Conservation (phyloP, 2,329 filamentous ascomycete genomes). For the Epichloe scottii region DNA sequence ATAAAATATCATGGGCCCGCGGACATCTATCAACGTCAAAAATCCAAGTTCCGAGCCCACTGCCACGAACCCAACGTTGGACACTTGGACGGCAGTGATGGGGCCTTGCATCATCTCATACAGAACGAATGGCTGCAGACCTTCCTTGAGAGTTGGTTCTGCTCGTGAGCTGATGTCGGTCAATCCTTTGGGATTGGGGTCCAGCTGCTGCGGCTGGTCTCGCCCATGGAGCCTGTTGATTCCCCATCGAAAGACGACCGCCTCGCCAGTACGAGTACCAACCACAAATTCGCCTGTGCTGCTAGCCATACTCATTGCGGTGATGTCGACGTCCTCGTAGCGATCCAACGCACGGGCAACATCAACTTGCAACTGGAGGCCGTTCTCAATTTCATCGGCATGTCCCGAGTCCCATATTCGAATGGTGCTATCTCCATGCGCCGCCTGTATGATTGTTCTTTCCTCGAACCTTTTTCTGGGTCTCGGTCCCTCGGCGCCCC, state of each 20-base stretch:
- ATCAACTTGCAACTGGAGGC: slow-evolving; percentile 69
- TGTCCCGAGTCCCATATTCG: slow-evolving; percentile 87
- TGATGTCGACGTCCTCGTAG: slow-evolving; percentile 65
- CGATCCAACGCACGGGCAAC: slow-evolving; percentile 70
- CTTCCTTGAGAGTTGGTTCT: slow-evolving; percentile 64
- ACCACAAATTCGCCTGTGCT: slow-evolving; percentile 73
- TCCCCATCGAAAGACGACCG: slow-evolving; percentile 82
- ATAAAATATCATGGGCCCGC: slow-evolving; percentile 76
- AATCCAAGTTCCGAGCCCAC: slow-evolving; percentile 75
- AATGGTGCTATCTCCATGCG: slow-evolving; percentile 85
- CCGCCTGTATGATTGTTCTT: slow-evolving; percentile 72
- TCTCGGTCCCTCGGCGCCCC: slow-evolving; percentile 65
- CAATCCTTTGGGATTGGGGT: slow-evolving; percentile 54
- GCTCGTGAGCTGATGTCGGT: slow-evolving; percentile 62
- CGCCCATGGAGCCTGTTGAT: slow-evolving; percentile 60
- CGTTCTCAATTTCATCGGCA: slow-evolving; percentile 86
- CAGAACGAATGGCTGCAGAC: slow-evolving; percentile 65
- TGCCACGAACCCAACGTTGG: slow-evolving; percentile 87
- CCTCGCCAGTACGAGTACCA: slow-evolving; percentile 71
- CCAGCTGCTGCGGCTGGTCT: slow-evolving; percentile 37
- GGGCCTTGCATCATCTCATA: slow-evolving; percentile 75
- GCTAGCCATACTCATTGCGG: slow-evolving; percentile 68
- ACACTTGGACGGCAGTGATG: slow-evolving; percentile 67
- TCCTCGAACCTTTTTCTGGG: slow-evolving; percentile 67
- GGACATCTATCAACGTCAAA: slow-evolving; percentile 72